Conservation (phyloP, 2,329 filamentous ascomycete genomes). For the Claviceps maximensis region DNA sequence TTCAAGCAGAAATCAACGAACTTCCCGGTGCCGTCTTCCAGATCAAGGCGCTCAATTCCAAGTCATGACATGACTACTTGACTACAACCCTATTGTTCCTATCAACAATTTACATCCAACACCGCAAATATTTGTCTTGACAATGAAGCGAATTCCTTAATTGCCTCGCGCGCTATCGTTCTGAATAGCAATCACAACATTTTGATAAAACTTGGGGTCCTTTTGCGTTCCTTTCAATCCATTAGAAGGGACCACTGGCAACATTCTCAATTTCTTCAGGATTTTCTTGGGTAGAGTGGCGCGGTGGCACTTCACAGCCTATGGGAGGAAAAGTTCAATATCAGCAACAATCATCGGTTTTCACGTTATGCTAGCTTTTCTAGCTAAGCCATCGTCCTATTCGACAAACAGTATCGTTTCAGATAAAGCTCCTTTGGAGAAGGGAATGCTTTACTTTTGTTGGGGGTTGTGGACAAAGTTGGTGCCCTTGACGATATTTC, state of each 20-base stretch:
- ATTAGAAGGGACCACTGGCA: background rate
- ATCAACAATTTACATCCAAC: background rate
- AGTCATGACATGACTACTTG: conserved; percentile 31
- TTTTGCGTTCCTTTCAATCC: background rate
- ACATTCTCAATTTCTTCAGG: background rate
- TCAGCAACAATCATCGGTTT: conserved; percentile 22
- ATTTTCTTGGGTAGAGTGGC: conserved; percentile 2
- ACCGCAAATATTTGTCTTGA: background rate
- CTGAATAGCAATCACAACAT: background rate
- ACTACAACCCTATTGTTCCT: conserved; percentile 4
- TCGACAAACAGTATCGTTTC: conserved; percentile 16
- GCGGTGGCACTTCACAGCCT: conserved; percentile 23
- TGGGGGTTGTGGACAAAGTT: conserved; percentile 79
- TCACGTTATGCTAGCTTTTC: conserved; percentile 22
- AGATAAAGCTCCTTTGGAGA: conserved; percentile 15
- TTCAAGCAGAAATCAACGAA: conserved; percentile 80
- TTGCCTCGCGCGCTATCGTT: background rate
- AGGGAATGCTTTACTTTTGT: conserved; percentile 56
- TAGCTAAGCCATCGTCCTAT: conserved; percentile 22
- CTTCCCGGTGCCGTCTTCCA: conserved; percentile 86
- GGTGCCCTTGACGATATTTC: conserved; percentile 90
- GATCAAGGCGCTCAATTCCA: conserved; percentile 69
- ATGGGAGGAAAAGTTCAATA: conserved; percentile 16
- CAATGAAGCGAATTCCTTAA: background rate
- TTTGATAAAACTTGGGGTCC: too few species aligned